Conservation (phyloP, 2,329 filamentous ascomycete genomes). For the Triangularia setosa region DNA sequence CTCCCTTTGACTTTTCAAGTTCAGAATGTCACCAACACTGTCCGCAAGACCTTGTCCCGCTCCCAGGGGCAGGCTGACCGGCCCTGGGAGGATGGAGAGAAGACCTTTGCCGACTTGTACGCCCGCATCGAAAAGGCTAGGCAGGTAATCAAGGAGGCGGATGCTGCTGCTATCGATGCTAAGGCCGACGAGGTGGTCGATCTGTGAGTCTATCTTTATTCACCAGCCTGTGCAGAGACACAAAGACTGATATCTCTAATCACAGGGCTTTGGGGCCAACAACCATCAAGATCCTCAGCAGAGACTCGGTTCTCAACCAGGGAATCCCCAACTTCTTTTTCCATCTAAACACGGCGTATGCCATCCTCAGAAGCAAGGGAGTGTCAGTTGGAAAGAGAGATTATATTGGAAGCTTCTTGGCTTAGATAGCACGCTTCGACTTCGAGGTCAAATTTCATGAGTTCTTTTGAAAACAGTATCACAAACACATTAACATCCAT, state of each 20-base stretch:
- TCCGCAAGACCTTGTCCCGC: conserved; percentile 27
- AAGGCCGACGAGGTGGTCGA: conserved; percentile 2
- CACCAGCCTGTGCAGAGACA: not conserved
- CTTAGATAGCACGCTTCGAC: not conserved
- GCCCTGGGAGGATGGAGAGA: conserved; percentile 24
- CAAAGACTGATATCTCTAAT: not conserved
- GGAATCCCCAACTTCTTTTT: conserved; percentile 58
- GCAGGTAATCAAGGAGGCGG: conserved; percentile 7
- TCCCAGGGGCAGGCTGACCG: conserved; percentile 25
- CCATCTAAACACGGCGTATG: conserved; percentile 54
- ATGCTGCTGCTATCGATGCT: conserved; percentile 10
- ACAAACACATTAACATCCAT: not conserved
- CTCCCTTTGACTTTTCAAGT: conserved; percentile 34
- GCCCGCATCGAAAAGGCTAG: conserved; percentile 13
- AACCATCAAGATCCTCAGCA: not conserved
- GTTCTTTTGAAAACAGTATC: not conserved
- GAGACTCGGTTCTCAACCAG: conserved; percentile 16
- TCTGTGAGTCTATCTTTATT: conserved; percentile 9
- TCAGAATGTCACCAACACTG: conserved; percentile 30
- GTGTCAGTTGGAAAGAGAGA: conserved; percentile 56
- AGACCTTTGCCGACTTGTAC: conserved; percentile 16
- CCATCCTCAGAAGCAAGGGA: conserved; percentile 52
- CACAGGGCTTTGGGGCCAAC: not conserved
- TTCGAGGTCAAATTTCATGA: not conserved
- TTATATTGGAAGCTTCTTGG: conserved; percentile 36